Evolutionary conservation across 2,329 filamentous ascomycete genomes (phyloP), one percentile per base, ranked within the genome.

Genomic region (Exophiala aquamarina): DNA sequence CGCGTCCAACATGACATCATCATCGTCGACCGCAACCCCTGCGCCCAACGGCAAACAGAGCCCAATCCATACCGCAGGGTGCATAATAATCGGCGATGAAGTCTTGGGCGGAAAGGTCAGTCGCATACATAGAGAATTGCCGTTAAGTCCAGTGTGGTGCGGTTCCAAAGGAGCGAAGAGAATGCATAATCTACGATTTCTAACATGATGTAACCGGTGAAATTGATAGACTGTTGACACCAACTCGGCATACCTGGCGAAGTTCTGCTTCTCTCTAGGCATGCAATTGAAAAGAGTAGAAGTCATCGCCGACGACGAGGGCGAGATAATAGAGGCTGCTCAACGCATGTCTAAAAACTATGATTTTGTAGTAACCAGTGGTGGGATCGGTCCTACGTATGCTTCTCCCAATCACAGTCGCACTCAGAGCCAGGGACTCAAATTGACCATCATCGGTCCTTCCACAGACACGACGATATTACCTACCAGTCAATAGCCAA

Each of bases 401-500:
- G 84, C 68, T 47, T 54, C 47, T 42, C 47, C 20, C 13, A 42
- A 18, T 38, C 44, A 9, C 21, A 7, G 37, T 21, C 20, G 14
- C n/a, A 29, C 20, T 19, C 14, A 13, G 38, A 47, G n/a, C 32
- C 28, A 32, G 15, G 5, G 15, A 14, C 29, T 15, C 35, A 32
- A 17, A 19, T 14, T 26, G 23, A 35, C 14, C 8, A 8, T 8
- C 18, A 11, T 15, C 8, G 14, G 23, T 18, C 20, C 17, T 38
- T 40, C 54, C n/a, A n/a, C 59, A 94, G 89, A 46, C 92, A 97
- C 73, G 93, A 98, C 68, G 93, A 98, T 65, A 97, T 97, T 59
- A 97, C 93, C 19, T 98, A 98, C 71, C 78, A 87, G 63, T 92
- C 89, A 31, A 94, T 98, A 65, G 91, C 89, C 55, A 90, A 89